These are phyloP conservation scores for Alternaria sp. DNA, from an alignment of 2,329 filamentous ascomycete genomes.

Conservation along the genomic window DNA sequence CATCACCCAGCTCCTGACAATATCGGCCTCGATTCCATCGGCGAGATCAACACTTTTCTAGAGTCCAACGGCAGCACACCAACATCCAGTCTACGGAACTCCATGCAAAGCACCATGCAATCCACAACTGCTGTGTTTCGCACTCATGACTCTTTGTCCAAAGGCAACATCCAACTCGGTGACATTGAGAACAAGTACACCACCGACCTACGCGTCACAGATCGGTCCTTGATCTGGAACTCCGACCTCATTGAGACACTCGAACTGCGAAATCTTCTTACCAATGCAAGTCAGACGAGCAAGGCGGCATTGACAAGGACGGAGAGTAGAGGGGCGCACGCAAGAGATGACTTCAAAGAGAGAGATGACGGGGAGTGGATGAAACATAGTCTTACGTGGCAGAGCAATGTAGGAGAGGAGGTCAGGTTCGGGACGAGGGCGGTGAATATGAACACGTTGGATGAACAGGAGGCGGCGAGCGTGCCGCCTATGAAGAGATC, in stretches of 20 bases:
- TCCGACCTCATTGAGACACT: constrained; percentile 59
- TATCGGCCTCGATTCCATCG: constrained; percentile 49
- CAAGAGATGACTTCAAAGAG: constrained; percentile 57
- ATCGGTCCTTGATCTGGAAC: constrained; percentile 60
- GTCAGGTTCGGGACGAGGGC: constrained; percentile 54
- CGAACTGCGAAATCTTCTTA: constrained; percentile 57
- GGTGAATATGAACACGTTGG: constrained; percentile 55
- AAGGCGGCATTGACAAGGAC: constrained; percentile 53
- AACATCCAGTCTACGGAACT: constrained; percentile 50
- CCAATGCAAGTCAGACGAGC: constrained; percentile 59
- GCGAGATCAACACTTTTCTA: constrained; percentile 49
- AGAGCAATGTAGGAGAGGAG: constrained; percentile 49
- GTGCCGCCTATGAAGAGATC: constrained; percentile 49
- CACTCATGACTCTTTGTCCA: constrained; percentile 48
- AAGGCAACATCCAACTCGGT: constrained; percentile 46
- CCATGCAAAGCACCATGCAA: constrained; percentile 60
- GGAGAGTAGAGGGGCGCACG: constrained; percentile 59
- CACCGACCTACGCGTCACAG: constrained; percentile 49
- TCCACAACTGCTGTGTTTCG: constrained; percentile 58
- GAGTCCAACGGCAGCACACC: constrained; percentile 48
- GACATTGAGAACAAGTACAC: constrained; percentile 50
- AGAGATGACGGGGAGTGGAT: constrained; percentile 55
- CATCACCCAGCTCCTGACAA: constrained; percentile 46
- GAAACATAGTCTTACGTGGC: constrained; percentile 60
- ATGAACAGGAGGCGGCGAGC: constrained; percentile 54